These are phyloP conservation scores for Dillenia suffruticosa DNA, from an alignment of 164 flowering plant species.

Conservation along the genomic window DNA sequence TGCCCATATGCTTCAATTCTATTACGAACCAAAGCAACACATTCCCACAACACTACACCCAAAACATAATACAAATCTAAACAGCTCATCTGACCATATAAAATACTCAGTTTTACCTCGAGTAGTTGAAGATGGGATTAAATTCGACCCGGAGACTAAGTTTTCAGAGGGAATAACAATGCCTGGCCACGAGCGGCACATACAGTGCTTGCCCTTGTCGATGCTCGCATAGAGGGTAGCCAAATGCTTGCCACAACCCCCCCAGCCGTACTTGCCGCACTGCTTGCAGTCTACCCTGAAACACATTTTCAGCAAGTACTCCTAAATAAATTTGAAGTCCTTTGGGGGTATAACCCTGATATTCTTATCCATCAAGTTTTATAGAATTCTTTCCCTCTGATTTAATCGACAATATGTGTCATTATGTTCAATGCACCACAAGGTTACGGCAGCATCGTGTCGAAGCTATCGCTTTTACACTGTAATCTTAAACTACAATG, in stretches of 20 bases:
- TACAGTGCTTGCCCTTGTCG: slow-evolving; percentile 54
- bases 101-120: not conserved
- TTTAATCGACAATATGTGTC: no score
- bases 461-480: no score
- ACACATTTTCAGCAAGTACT: slow-evolving; percentile 33
- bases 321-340: no score
- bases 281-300: slow-evolving; percentile 37
- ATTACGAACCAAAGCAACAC: no score
- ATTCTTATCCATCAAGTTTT: no score
- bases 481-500: no score
- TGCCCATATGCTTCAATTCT: no score
- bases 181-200: slow-evolving; percentile 67
- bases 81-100: not conserved
- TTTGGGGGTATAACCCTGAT: no score
- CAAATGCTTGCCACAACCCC: slow-evolving; percentile 66
- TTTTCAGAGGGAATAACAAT: slow-evolving; percentile 12
- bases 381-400: no score
- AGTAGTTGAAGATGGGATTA: not conserved
- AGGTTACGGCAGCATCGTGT: no score
- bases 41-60: not conserved
- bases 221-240: slow-evolving; percentile 34
- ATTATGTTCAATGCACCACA: no score
- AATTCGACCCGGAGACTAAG: not conserved
- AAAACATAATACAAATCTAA: not conserved
- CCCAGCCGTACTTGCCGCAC: slow-evolving; percentile 50